Evolutionary conservation across 352 stramenopile species (phyloP).

Genomic region (Phytophthora gonapodyides): DNA sequence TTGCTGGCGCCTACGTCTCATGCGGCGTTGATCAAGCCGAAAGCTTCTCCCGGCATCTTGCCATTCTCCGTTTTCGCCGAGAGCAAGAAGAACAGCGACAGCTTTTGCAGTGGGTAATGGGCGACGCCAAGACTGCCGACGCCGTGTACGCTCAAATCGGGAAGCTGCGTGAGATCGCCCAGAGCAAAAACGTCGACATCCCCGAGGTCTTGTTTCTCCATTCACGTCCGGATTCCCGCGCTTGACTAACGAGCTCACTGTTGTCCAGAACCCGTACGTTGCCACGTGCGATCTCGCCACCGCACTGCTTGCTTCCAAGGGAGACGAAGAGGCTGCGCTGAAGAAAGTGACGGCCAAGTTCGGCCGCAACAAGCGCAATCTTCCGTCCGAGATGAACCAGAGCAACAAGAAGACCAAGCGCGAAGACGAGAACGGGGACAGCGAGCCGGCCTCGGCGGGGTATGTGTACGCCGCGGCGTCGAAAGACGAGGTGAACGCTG

Average conservation of each 20-base stretch:
- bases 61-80: constrained; percentile 28
- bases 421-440: constrained; percentile 16
- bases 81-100: constrained; percentile 4
- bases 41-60: not conserved
- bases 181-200: constrained; percentile 26
- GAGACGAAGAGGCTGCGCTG: constrained; percentile 36
- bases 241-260: not conserved
- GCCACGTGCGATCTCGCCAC: constrained; percentile 32
- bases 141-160: constrained; percentile 32
- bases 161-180: constrained; percentile 26
- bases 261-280: constrained; percentile 27
- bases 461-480: constrained; percentile 14
- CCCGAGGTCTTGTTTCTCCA: constrained; percentile 19
- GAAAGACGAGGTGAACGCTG: constrained; percentile 14
- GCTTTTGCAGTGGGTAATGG: constrained; percentile 16
- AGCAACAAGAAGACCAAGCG: constrained; percentile 33
- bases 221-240: not conserved
- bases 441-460: not conserved
- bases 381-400: constrained; percentile 10
- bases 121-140: constrained; percentile 24
- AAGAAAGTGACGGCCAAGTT: constrained; percentile 36
- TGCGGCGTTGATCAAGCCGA: too few species aligned
- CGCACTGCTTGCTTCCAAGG: constrained; percentile 32
- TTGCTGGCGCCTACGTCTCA: constrained; percentile 32
- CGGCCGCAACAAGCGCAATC: constrained; percentile 29